phyloP scores from a whole-genome alignment of 2,329 filamentous ascomycete genomes.

The Pseudogymnoascus sp. region DNA sequence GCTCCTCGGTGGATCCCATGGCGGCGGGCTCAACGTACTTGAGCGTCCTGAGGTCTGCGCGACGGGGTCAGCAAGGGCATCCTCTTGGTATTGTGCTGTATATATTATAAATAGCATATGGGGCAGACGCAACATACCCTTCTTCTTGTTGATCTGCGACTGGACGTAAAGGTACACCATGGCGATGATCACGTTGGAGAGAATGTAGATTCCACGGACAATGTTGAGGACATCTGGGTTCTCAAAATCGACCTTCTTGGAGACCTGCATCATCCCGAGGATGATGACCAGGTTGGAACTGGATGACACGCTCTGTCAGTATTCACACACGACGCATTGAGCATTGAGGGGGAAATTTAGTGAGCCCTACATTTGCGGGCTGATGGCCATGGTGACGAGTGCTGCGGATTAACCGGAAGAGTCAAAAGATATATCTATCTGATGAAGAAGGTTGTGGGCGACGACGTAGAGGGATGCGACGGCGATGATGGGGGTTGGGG shows the following conservation, averaged over 20 bases:
- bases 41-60: slow-evolving; percentile 85
- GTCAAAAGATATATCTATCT: slow-evolving; percentile 6
- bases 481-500: not conserved
- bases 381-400: slow-evolving; percentile 2
- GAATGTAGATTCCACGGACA: slow-evolving; percentile 55
- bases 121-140: slow-evolving; percentile 54
- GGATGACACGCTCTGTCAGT: slow-evolving; percentile 21
- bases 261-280: slow-evolving; percentile 95
- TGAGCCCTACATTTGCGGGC: not conserved
- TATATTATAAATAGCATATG: not conserved
- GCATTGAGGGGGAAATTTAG: not conserved
- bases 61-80: not conserved
- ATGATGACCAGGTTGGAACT: slow-evolving; percentile 93
- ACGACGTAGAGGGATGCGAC: not conserved
- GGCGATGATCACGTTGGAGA: slow-evolving; percentile 76
- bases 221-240: slow-evolving; percentile 63
- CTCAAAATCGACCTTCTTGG: slow-evolving; percentile 92
- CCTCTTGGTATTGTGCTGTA: not conserved
- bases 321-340: slow-evolving; percentile 4
- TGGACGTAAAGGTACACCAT: slow-evolving; percentile 80
- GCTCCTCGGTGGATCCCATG: slow-evolving; percentile 88
- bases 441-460: not conserved
- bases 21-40: slow-evolving; percentile 97
- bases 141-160: slow-evolving; percentile 86
- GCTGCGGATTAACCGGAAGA: slow-evolving; percentile 4